Evolutionary conservation across 495 filamentous ascomycete genomes (phyloP).

Genomic region (Tuber calosporum): DNA sequence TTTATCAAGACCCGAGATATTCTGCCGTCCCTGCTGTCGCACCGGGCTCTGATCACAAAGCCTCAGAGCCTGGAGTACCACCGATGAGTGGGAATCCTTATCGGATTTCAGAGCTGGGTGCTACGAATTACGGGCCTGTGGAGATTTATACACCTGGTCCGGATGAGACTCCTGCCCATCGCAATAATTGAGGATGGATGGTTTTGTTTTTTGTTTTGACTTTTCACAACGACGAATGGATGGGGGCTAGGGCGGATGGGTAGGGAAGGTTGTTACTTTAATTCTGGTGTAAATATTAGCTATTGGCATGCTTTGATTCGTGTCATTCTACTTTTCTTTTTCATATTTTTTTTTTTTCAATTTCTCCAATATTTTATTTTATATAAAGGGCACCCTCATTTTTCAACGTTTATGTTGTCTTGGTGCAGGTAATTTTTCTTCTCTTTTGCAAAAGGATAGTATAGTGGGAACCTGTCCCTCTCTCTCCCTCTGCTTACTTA

Average conservation of each 20-base stretch:
- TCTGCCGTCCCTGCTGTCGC: conserved; percentile 5
- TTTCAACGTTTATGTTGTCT: not conserved
- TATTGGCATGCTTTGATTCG: not conserved
- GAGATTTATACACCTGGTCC: conserved; percentile 40
- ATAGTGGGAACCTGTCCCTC: not conserved
- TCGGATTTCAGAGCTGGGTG: conserved; percentile 33
- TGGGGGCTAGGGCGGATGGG: not conserved
- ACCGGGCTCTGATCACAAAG: conserved; percentile 10
- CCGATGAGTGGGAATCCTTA: conserved; percentile 19
- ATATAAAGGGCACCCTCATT: not conserved
- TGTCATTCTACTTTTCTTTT: not conserved
- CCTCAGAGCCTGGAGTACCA: not conserved
- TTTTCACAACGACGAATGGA: conserved; percentile 3
- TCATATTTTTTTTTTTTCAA: not conserved
- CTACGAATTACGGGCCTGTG: conserved; percentile 29
- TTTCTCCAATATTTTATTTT: not conserved
- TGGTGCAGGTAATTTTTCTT: not conserved
- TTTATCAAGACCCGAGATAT: conserved; percentile 35
- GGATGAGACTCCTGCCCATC: conserved; percentile 26
- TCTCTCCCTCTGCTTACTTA: not conserved
- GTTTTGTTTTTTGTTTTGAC: not conserved
- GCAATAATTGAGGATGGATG: not conserved
- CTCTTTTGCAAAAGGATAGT: not conserved
- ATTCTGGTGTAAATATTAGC: conserved; percentile 1
- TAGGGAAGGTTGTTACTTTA: no score